Evolutionary conservation across 2,329 filamentous ascomycete genomes (phyloP), one percentile per base, ranked within the genome.

Genomic region (Beauveria sp.): DNA sequence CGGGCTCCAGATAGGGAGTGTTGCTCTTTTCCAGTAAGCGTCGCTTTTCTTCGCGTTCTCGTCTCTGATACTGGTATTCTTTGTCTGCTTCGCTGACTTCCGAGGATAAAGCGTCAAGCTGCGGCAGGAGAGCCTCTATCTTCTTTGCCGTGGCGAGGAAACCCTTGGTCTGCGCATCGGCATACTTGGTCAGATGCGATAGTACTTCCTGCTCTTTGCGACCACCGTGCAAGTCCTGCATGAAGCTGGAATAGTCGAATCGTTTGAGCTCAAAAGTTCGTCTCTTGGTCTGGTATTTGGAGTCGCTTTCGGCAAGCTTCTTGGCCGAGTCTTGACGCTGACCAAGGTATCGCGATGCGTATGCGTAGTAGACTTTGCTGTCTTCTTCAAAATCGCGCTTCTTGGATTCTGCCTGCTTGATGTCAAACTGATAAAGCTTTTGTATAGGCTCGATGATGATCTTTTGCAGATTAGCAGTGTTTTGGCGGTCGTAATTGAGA

Each of bases 161-260:
- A 63, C 84, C 88, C 69, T 85, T 88, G 18, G 95, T 91, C 71
- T 99, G 95, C 3, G 88, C 86, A 72, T 96, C 92, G 10, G 96
- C 96, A 72, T 93, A 99, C 71, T 89, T 93, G 1, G 95, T 99
- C 38, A 99, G 81, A 71, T 97, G 90, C 1, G 93, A 98, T 34
- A 99, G 76, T 5, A 99, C 90, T 73, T 99, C 95, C 71, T 98
- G 95, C 69, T 99, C 95, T 73, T 98, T 99, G 65, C 95, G 88
- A n/a, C 95, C 95, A 34, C 95, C 95, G 65, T 98, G 95, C n/a
- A 99, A 81, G 77, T 99, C 95, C 70, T 98, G 93, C 90, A 99
- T 96, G 71, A 98, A 99, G 16, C 91, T 96, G 3, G 93, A 98
- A 73, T 99, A 99, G 74, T 99, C 96, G 70, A 99, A 99, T 10